A percentile compares a stretch with the other conserved stretches of the same genome.
Evolutionary conservation across 176 grass and related monocot species (phyloP).

Genomic region (Puya raimondii): DNA sequence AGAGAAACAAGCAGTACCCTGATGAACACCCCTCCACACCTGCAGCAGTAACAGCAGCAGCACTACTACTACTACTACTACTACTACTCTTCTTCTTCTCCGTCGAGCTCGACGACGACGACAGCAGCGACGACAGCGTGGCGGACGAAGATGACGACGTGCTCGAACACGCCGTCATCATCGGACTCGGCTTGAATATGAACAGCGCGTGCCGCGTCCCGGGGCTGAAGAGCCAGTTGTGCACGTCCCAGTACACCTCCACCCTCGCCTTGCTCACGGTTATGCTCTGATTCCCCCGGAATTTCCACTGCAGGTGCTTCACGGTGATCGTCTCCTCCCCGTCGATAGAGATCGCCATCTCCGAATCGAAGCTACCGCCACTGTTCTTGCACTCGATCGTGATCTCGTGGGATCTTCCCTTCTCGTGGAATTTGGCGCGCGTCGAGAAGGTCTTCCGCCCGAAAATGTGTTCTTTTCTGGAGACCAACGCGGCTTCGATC

Average conservation of each 20-base stretch:
- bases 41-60: no score
- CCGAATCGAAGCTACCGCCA: constrained; percentile 34
- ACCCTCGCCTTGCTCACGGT: constrained; percentile 57
- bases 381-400: constrained; percentile 63
- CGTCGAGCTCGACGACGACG: not conserved
- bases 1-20: constrained; percentile 74
- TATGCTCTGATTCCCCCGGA: constrained; percentile 81
- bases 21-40: constrained; percentile 23
- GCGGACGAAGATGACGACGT: not conserved
- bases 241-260: constrained; percentile 85
- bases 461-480: constrained; percentile 83
- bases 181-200: constrained; percentile 70
- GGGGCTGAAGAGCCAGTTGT: constrained; percentile 77
- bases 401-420: constrained; percentile 70
- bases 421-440: constrained; percentile 50
- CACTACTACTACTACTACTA: not conserved
- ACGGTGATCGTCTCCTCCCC: constrained; percentile 39
- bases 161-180: not conserved
- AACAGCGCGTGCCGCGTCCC: constrained; percentile 76
- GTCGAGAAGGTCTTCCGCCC: constrained; percentile 77
- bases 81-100: no score
- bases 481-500: constrained; percentile 46
- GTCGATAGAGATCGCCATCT: constrained; percentile 86
- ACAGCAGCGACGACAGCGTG: not conserved
- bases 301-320: constrained; percentile 88